A percentile compares a stretch with the other conserved stretches of the same genome.
phyloP scores from a whole-genome alignment of 495 filamentous ascomycete genomes.

The Margaritispora aquatica region DNA sequence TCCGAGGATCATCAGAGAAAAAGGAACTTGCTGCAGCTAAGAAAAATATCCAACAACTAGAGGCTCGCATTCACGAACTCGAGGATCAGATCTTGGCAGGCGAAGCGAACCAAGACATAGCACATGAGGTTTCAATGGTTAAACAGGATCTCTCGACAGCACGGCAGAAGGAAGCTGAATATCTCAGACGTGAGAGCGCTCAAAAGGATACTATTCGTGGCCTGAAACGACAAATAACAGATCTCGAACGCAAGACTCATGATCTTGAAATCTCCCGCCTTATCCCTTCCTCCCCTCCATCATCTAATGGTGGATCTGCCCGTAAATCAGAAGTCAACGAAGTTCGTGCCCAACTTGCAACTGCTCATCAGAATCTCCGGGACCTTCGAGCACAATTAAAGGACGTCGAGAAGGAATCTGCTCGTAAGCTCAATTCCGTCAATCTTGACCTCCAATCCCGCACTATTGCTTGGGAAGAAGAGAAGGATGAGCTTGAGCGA shows the following conservation, averaged over 20 bases:
- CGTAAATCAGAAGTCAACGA: slow-evolving; percentile 57
- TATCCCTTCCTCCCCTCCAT: slow-evolving; percentile 17
- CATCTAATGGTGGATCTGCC: slow-evolving; percentile 35
- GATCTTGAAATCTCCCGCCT: slow-evolving; percentile 35
- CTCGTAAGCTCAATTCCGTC: slow-evolving; percentile 41
- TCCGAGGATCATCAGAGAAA: slow-evolving; percentile 33
- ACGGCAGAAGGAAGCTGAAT: slow-evolving; percentile 55
- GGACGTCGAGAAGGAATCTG: slow-evolving; percentile 44
- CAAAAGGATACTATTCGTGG: slow-evolving; percentile 48
- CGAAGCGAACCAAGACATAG: slow-evolving; percentile 31
- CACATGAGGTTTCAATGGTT: slow-evolving; percentile 51
- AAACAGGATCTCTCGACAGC: slow-evolving; percentile 56
- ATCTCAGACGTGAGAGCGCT: slow-evolving; percentile 55
- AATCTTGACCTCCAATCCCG: slow-evolving; percentile 37
- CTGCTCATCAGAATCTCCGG: slow-evolving; percentile 52
- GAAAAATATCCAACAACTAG: slow-evolving; percentile 52
- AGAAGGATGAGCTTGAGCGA: slow-evolving; percentile 47
- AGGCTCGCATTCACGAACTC: slow-evolving; percentile 51
- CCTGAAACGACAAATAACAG: slow-evolving; percentile 40
- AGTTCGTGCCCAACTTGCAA: slow-evolving; percentile 55
- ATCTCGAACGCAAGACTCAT: slow-evolving; percentile 40
- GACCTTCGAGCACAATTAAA: slow-evolving; percentile 55
- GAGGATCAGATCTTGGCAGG: slow-evolving; percentile 34
- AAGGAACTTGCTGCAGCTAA: slow-evolving; percentile 29
- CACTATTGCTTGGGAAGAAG: slow-evolving; percentile 23